Evolutionary conservation across 73 alveolate genomes (phyloP).

Genomic region (Paraurostyla sp.): DNA sequence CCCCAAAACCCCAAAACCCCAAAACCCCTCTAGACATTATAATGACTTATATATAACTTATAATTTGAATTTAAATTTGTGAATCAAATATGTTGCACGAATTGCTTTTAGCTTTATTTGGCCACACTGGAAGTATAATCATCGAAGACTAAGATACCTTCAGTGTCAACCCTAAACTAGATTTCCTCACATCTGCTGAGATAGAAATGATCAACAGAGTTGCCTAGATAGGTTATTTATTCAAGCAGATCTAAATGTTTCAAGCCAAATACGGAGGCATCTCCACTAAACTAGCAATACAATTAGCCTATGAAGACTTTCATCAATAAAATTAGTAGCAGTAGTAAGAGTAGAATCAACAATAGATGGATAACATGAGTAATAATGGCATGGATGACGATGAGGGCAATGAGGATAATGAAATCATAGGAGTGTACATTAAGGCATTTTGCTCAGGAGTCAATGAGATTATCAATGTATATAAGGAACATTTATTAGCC

Average conservation of each 20-base stretch:
- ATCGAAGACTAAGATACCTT: conserved; percentile 62
- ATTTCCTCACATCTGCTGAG: conserved; percentile 74
- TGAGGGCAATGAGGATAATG: conserved; percentile 60
- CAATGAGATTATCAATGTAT: conserved; percentile 67
- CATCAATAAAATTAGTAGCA: conserved; percentile 5
- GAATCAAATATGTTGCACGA: conserved; percentile 80
- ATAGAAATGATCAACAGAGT: conserved; percentile 73
- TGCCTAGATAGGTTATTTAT: conserved; percentile 64
- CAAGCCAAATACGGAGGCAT: conserved; percentile 65
- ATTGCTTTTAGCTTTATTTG: conserved; percentile 74
- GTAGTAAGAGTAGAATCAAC: background rate
- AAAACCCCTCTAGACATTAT: no score
- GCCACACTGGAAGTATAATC: conserved; percentile 79
- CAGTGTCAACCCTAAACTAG: conserved; percentile 65
- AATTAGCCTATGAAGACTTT: conserved; percentile 58
- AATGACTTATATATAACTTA: no score
- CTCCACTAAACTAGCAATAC: conserved; percentile 59
- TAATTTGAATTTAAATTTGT: conserved; percentile 28
- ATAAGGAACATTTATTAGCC: conserved; percentile 70
- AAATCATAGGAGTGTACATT: conserved; percentile 66
- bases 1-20: no score
- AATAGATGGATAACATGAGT: background rate
- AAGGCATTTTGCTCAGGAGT: conserved; percentile 82
- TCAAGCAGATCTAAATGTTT: conserved; percentile 63
- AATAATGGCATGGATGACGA: conserved; percentile 24